Base-by-base conservation (phyloP, 2,329 filamentous ascomycete species). In the Septoria linicola region DNA sequence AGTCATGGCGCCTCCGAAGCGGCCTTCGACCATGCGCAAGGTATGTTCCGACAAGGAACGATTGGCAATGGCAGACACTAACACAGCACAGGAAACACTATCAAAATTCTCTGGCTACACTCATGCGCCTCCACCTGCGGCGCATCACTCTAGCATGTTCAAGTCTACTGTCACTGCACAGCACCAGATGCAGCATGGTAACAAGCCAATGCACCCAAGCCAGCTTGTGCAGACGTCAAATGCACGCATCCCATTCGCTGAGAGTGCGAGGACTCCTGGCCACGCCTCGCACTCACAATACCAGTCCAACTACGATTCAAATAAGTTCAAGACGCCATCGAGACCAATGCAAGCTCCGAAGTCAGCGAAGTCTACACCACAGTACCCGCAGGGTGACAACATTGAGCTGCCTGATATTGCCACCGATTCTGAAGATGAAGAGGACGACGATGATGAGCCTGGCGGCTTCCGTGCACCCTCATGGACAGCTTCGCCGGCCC, bases 331-430 rank as follows among this genome's bases (percentile, higher is more conserved):
- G 75, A 88, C 87, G 13, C 85, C 87, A 1, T 83, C 79, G 8
- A 80, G 84, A 14, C 70, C 66, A 16, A 75, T 63, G n/a, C 63
- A 63, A 42, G 70, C 70, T 39, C 66, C 72, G 52, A 84, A 84
- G 63, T 81, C 83, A 1, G 75, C 76, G 52, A 88, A 87, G 63
- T 85, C 87, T 23, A 95, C 90, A 1, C 90, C 90, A 1, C 83
- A 88, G 45, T 95, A 95, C 72, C 87, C 86, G 55, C 92, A 89
- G 61, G 89, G 91, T 54, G 93, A 99, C 53, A 82, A 81, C 44
- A 96, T 99, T 63, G 87, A 93, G 60, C 81, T 99, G 2, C 92
- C 93, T 0, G 93, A 99, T 61, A 97, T 99, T 61, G 84, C 90
- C 58, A 97, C 93, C 1, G 95, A 99, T 67, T 90, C 89, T 23